Conservation (phyloP, 2,329 filamentous ascomycete genomes). For the Trichocomaceae sp. region DNA sequence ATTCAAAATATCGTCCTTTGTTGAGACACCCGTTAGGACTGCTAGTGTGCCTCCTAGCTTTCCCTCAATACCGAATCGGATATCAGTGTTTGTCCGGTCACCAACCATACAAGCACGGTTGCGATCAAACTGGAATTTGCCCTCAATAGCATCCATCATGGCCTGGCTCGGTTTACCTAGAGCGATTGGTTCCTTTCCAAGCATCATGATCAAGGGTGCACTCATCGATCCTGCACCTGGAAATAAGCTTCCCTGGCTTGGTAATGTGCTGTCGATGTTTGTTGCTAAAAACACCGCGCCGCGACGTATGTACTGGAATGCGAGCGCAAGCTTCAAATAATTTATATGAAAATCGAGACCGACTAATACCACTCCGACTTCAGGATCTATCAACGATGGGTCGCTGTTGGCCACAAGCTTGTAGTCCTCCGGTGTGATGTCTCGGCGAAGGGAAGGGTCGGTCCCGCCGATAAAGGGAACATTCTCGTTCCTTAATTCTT, state of each 20-base stretch:
- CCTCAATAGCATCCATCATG: constrained; percentile 99
- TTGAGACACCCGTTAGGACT: constrained; percentile 80
- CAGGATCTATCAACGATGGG: constrained; percentile 68
- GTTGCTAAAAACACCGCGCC: constrained; percentile 87
- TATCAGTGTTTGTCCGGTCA: constrained; percentile 89
- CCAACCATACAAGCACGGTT: constrained; percentile 90
- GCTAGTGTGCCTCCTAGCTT: constrained; percentile 84
- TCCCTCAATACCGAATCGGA: constrained; percentile 88
- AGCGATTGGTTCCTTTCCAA: constrained; percentile 61
- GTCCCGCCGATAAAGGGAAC: constrained; percentile 80
- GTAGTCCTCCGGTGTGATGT: constrained; percentile 77
- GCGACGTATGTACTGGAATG: constrained; percentile 72
- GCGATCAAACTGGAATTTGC: constrained; percentile 84
- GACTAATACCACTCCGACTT: constrained; percentile 81
- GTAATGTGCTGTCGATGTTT: constrained; percentile 85
- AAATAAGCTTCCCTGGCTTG: constrained; percentile 74
- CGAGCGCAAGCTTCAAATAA: constrained; percentile 83
- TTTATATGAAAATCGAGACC: constrained; percentile 93
- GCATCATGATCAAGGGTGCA: constrained; percentile 69
- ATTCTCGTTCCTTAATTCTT: constrained; percentile 73
- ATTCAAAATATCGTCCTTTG: constrained; percentile 76
- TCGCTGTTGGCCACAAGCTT: constrained; percentile 63
- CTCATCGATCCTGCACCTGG: constrained; percentile 82
- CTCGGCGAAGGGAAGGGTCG: constrained; percentile 67
- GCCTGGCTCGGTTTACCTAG: constrained; percentile 94